Percentiles rank a stretch among this genome's conserved stretches.
These are phyloP conservation scores for Populus pruinosa DNA, from an alignment of 345 rosid genomes.

Conservation along the genomic window DNA sequence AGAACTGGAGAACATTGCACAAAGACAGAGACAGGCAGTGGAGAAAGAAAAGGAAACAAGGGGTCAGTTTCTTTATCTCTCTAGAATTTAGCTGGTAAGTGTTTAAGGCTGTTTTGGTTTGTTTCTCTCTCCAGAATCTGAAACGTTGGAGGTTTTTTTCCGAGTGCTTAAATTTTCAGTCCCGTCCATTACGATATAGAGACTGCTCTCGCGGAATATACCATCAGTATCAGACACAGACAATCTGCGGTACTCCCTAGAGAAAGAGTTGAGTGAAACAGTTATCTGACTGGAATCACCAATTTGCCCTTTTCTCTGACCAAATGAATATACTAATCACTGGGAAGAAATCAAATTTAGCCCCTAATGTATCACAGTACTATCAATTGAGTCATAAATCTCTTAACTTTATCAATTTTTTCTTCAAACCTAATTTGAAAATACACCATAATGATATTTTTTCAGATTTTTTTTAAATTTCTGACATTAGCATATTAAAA, in stretches of 20 bases:
- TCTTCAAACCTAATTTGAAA: no score
- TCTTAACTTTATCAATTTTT: no score
- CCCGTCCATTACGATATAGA: slow-evolving; percentile 18
- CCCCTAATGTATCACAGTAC: no score
- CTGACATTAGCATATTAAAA: no score
- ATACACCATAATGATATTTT: no score
- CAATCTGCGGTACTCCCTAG: not conserved
- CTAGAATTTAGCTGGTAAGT: not conserved
- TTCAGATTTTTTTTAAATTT: no score
- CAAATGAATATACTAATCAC: no score
- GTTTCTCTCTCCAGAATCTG: not conserved
- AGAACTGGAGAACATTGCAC: slow-evolving; percentile 51
- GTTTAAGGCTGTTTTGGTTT: not conserved
- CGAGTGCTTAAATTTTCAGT: slow-evolving; percentile 11
- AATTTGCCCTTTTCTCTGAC: not conserved
- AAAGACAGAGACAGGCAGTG: not conserved
- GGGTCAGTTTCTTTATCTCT: not conserved
- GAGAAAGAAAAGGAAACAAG: not conserved
- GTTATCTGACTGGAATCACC: not conserved
- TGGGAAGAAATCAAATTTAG: no score
- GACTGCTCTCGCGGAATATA: slow-evolving; percentile 41
- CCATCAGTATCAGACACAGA: slow-evolving; percentile 45
- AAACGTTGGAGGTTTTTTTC: not conserved
- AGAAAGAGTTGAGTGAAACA: not conserved
- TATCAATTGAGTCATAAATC: no score